phyloP scores from a whole-genome alignment of 2,329 filamentous ascomycete genomes.

The Xylaria sp. region DNA sequence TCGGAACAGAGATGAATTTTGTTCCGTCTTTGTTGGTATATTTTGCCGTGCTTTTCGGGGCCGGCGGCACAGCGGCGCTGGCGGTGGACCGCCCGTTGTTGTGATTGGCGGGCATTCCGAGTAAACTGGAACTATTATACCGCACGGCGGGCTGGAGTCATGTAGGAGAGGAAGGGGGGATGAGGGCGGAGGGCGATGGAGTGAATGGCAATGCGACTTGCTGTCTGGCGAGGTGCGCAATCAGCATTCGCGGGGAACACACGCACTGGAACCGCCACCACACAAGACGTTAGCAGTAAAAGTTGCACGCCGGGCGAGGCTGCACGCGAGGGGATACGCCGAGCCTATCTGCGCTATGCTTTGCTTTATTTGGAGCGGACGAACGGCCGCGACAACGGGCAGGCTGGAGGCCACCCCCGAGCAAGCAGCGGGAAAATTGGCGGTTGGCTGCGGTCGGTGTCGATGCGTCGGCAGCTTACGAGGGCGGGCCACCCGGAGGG shows the following conservation, averaged over 20 bases:
- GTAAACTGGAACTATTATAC: conserved; percentile 20
- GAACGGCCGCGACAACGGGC: conserved; percentile 8
- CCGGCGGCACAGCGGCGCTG: conserved; percentile 47
- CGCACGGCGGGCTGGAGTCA: conserved; percentile 22
- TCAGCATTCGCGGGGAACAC: conserved; percentile 17
- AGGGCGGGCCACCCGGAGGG: conserved; percentile 14
- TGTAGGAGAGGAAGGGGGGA: conserved; percentile 19
- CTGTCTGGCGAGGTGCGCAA: conserved; percentile 15
- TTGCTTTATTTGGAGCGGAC: conserved; percentile 12
- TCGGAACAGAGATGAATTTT: conserved; percentile 62
- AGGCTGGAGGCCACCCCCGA: conserved; percentile 12
- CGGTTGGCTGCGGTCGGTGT: conserved; percentile 9
- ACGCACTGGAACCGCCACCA: conserved; percentile 17
- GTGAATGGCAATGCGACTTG: conserved; percentile 18
- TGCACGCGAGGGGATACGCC: background rate
- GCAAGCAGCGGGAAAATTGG: conserved; percentile 13
- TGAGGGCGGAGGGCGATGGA: conserved; percentile 15
- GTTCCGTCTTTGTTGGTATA: conserved; percentile 65
- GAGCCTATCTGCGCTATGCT: background rate
- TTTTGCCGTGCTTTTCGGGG: conserved; percentile 50
- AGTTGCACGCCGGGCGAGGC: background rate
- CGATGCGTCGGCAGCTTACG: conserved; percentile 7
- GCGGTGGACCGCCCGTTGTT: conserved; percentile 47
- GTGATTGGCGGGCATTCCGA: conserved; percentile 48
- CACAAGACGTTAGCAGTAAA: background rate